Base-by-base conservation (phyloP, 176 grass and related monocot species). In the Rhynchospora tenuis region DNA sequence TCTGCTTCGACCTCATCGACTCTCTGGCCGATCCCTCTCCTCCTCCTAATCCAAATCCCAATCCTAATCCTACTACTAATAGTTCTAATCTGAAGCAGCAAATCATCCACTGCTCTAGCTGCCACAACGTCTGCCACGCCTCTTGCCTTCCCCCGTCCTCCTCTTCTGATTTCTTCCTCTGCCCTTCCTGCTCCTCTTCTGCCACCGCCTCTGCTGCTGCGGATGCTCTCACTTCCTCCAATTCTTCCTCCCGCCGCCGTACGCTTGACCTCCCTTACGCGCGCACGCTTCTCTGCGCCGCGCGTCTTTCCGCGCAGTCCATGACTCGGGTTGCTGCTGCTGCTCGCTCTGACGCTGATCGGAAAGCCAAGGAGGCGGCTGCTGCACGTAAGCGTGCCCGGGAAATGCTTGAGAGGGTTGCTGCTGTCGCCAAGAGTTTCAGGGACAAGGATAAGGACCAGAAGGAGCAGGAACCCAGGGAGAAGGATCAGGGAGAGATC, bases 221-320 rank as follows among this genome's bases (percentile, higher is more conserved):
- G 45, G 91, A 89, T 83, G 59, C 90, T 69, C 92, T 89, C 64
- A 4, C 33, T 38, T 38, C 33, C 33, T 38, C 31, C 31, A 33
- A 33, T 3, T 33, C 31, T 33, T 84, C 88, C 64, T 23, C 94
- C 86, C 87, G 85, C 86, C 76, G 88, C 85, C 54, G 66, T 79
- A 57, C 56, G 14, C 12, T 83, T 65, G n/a, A 76, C 59, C 14
- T 91, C 83, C 62, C 91, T 22, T 84, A 84, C 76, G 59, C 85
- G 17, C 73, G 84, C 2, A 59, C 59, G n/a, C 88, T 95, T 61
- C 96, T 99, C 59, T 88, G 92, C 15, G 96, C 96, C 0, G 89
- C 96, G 3, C 68, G 84, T 9, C 79, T 99, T 19, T 74, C 96
- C 7, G 84, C 90, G 9, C 81, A 88, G 7, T 93, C 91, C 24